These are phyloP conservation scores for Kodamaea alishanica DNA, from an alignment of 1,139 yeast genomes.

Conservation along the genomic window DNA sequence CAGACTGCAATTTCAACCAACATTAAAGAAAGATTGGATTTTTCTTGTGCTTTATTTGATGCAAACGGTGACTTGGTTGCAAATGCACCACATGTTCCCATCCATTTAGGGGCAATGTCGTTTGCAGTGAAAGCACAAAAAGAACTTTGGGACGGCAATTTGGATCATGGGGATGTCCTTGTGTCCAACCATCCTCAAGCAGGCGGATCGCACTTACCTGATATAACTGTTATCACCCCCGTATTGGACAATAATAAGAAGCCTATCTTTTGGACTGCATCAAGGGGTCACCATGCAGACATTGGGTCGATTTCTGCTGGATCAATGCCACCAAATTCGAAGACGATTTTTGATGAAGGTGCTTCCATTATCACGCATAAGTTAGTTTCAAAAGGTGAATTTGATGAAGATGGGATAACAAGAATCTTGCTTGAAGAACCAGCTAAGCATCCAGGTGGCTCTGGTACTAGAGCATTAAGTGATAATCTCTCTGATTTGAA, in stretches of 20 bases:
- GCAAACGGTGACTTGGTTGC: conserved; percentile 75
- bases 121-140: conserved; percentile 73
- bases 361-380: conserved; percentile 42
- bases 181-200: conserved; percentile 77
- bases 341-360: conserved; percentile 43
- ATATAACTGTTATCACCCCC: conserved; percentile 75
- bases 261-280: conserved; percentile 45
- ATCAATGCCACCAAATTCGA: conserved; percentile 47
- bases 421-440: conserved; percentile 39
- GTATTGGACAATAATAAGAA: conserved; percentile 31
- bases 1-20: conserved; percentile 84
- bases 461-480: conserved; percentile 40
- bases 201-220: conserved; percentile 84
- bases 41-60: conserved; percentile 81
- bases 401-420: conserved; percentile 42
- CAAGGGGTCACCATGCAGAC: conserved; percentile 48
- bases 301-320: conserved; percentile 47
- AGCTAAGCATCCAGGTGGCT: conserved; percentile 45
- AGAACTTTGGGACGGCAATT: conserved; percentile 56
- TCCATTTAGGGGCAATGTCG: conserved; percentile 84
- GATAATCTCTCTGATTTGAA: conserved; percentile 44
- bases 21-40: conserved; percentile 78
- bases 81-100: conserved; percentile 86
- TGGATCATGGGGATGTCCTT: conserved; percentile 68
- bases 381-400: conserved; percentile 33